Conservation (phyloP, 176 grass and related monocot genomes). For the Phoenix dactylifera region DNA sequence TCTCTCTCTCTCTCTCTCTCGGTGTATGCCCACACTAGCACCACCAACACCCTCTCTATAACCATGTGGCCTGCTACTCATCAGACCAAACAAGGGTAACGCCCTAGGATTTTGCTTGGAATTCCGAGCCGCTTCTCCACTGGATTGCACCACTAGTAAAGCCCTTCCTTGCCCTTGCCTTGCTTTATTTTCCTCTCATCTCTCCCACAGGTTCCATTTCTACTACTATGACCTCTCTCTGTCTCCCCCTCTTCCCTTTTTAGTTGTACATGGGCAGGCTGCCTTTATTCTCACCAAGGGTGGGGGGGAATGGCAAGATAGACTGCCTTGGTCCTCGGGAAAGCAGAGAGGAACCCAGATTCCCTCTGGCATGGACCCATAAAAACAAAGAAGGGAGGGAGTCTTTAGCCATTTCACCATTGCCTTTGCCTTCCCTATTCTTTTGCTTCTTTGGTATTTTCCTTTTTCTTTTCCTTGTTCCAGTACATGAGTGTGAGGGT, state of each 20-base stretch:
- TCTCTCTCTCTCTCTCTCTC: neutral
- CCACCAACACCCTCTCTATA: no score
- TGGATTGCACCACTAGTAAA: neutral
- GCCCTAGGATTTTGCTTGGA: neutral
- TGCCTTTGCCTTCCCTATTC: neutral
- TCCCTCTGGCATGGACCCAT: constrained; percentile 5
- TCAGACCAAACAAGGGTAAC: neutral
- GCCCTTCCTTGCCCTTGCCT: no score
- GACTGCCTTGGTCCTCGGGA: constrained; percentile 8
- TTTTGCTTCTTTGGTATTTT: neutral
- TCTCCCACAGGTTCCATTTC: neutral
- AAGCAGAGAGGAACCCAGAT: constrained; percentile 14
- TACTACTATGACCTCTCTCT: constrained; percentile 1
- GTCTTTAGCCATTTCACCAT: neutral
- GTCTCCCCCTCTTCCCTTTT: constrained; percentile 1
- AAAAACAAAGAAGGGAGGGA: no score
- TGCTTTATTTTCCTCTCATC: neutral
- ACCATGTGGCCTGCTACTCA: no score
- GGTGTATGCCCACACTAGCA: no score
- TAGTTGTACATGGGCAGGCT: constrained; percentile 2
- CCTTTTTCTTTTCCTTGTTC: neutral
- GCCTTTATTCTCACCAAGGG: constrained; percentile 12
- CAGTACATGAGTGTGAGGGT: neutral
- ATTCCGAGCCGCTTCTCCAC: constrained; percentile 2
- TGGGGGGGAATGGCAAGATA: neutral